phyloP scores from a whole-genome alignment of 345 rosid species.

The Toxicodendron radicans region DNA sequence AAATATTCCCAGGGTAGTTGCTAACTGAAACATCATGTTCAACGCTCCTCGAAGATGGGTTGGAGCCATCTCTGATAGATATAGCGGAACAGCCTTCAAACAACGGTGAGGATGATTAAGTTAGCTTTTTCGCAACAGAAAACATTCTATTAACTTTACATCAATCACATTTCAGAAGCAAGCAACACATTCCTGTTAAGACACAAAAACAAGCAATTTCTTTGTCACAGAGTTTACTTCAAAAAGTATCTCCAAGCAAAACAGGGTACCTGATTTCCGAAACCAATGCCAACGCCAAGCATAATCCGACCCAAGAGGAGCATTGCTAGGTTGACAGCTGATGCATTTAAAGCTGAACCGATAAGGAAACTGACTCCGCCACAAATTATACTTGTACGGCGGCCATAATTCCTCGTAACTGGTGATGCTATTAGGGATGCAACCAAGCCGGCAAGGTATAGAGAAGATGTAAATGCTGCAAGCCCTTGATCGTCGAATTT shows the following conservation, averaged over 20 bases:
- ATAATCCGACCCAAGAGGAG: conserved; percentile 79
- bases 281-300: conserved; percentile 93
- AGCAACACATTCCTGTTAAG: not conserved
- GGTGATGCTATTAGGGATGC: conserved; percentile 82
- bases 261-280: conserved; percentile 81
- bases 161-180: not conserved
- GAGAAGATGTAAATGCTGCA: conserved; percentile 86
- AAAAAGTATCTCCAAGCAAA: not conserved
- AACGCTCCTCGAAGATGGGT: conserved; percentile 89
- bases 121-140: not conserved
- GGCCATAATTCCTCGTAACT: conserved; percentile 70
- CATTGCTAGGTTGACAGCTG: conserved; percentile 69
- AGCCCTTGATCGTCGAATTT: conserved; percentile 78
- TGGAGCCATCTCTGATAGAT: conserved; percentile 94
- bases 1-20: conserved; percentile 85
- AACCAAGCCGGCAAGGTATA: conserved; percentile 86
- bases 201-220: not conserved
- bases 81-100: conserved; percentile 75
- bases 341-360: conserved; percentile 73
- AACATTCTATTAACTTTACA: not conserved
- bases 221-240: not conserved
- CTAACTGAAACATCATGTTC: conserved; percentile 94
- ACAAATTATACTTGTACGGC: conserved; percentile 74
- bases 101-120: not conserved
- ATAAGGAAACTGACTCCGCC: conserved; percentile 81